phyloP scores from a whole-genome alignment of 805 yeast genomes.

The Candida boidinii region DNA sequence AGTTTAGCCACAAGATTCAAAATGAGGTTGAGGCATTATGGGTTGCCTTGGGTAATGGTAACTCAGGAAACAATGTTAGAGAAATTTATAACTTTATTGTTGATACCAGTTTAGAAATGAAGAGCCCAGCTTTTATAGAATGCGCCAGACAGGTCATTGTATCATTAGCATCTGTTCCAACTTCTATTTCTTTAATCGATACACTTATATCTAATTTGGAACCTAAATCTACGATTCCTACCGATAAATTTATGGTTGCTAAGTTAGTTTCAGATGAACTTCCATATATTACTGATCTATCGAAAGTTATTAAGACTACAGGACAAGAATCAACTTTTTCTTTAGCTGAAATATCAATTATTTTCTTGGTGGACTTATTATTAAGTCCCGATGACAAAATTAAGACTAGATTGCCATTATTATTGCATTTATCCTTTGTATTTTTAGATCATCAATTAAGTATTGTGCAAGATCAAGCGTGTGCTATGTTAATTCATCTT shows the following conservation, averaged over 20 bases:
- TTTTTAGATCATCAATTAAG: constrained; percentile 82
- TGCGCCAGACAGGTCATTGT: constrained; percentile 76
- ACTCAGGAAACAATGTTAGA: constrained; percentile 58
- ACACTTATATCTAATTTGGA: constrained; percentile 61
- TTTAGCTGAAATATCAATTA: constrained; percentile 76
- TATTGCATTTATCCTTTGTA: constrained; percentile 73
- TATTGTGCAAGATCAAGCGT: constrained; percentile 78
- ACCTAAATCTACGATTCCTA: constrained; percentile 86
- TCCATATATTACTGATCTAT: constrained; percentile 73
- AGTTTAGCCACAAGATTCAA: constrained; percentile 63
- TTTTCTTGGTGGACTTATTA: constrained; percentile 75
- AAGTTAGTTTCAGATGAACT: constrained; percentile 19
- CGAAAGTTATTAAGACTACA: constrained; percentile 42
- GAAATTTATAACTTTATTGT: constrained; percentile 66
- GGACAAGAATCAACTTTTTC: constrained; percentile 71
- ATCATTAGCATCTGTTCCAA: constrained; percentile 51
- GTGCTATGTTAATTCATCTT: constrained; percentile 62
- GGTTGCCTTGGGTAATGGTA: constrained; percentile 84
- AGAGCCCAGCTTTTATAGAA: constrained; percentile 69
- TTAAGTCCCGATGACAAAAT: constrained; percentile 58
- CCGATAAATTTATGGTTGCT: constrained; percentile 10
- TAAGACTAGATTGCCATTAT: constrained; percentile 52
- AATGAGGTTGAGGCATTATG: constrained; percentile 91
- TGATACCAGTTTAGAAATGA: constrained; percentile 55
- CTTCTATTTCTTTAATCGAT: constrained; percentile 47